Base-by-base conservation (phyloP, 208 protist genomes). In the Leishmania guyanensis region DNA sequence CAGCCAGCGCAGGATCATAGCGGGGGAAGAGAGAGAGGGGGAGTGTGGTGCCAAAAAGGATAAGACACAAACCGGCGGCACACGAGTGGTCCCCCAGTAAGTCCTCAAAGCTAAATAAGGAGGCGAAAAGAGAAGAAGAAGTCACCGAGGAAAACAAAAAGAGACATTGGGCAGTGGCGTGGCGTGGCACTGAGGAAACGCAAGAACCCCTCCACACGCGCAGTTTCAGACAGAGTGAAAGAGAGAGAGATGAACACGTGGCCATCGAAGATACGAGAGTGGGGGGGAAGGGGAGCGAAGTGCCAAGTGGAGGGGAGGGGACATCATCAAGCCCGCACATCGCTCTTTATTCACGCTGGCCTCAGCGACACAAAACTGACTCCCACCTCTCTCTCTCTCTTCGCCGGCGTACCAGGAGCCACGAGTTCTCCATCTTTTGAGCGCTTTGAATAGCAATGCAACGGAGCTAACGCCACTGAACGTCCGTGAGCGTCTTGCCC, bases 401-500 rank as follows among this genome's bases (percentile, higher is more conserved):
- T 51, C 20, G 36, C 20, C 36, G 8, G 39, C 22, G 22, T 3
- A n/a, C 68, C 26, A 75, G 26, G 48, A 10, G 48, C 6, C 16
- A 51, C 70, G 26, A 29, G 50, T 0, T 43, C 70, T 33, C 56
- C 36, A 1, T 2, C 58, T 64, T n/a, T 64, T 9, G 6, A 29
- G 17, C n/a, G 58, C 22, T 64, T 58, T 58, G 1, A 39, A 39
- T 39, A 39, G 36, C 36, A 39, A 39, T 2, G 36, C 36, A 39
- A 39, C 36, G 36, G 36, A 39, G 36, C 36, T 91, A 97, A 20
- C 94, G 89, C 94, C 94, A 97, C 79, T 97, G 86, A 33, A 97
- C 94, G 53, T 95, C 92, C 14, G 91, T 86, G 12, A 91, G 68
- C 81, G 99, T 98, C 79, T 99, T 98, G 64, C 99, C 99, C 85